These are phyloP conservation scores for Neophaeococcomyces mojaviensis DNA, from an alignment of 2,329 filamentous ascomycete species.

Conservation along the genomic window DNA sequence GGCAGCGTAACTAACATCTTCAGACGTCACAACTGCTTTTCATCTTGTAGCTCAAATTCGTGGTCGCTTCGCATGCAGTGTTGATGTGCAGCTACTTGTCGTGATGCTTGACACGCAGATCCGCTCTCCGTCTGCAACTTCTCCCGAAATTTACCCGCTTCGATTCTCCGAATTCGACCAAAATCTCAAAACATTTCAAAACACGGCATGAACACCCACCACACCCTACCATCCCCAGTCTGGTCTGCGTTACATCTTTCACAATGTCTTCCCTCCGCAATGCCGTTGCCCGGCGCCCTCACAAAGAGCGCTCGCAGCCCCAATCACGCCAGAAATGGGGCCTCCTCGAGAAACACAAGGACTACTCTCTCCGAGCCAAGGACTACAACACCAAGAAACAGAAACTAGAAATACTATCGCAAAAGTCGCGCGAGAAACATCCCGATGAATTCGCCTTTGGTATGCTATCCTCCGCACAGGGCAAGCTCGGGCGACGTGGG, in stretches of 20 bases:
- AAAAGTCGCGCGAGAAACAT: constrained; percentile 55
- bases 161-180: background rate
- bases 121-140: no score
- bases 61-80: no score
- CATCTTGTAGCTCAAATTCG: no score
- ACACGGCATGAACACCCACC: constrained; percentile 12
- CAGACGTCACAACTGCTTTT: no score
- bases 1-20: no score
- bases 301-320: constrained; percentile 84
- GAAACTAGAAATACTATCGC: constrained; percentile 50
- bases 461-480: constrained; percentile 48
- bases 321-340: constrained; percentile 77
- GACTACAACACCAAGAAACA: constrained; percentile 57
- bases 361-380: constrained; percentile 58
- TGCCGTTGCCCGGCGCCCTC: constrained; percentile 69
- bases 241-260: constrained; percentile 3
- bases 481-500: constrained; percentile 35
- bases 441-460: constrained; percentile 61
- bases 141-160: no score
- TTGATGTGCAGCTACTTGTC: no score
- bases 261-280: constrained; percentile 54
- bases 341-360: constrained; percentile 91
- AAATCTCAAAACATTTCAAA: background rate
- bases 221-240: constrained; percentile 8
- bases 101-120: no score